Conservation (phyloP, 345 rosid genomes). For the Rhizophora apiculata region DNA sequence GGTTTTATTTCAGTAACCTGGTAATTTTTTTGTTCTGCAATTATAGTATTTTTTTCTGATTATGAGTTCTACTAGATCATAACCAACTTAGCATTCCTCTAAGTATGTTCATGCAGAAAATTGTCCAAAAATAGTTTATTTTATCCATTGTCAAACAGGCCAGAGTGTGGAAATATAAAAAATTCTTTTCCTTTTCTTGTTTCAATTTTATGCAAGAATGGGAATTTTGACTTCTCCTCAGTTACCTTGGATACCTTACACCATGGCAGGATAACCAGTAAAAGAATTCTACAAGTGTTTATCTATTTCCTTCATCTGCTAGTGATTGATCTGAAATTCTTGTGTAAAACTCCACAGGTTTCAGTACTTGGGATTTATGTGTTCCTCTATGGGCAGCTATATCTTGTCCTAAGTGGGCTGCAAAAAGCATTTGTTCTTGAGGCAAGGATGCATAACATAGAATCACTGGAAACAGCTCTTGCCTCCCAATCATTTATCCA, state of each 20-base stretch:
- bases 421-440: slow-evolving; percentile 62
- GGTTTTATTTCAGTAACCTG: slow-evolving; percentile 90
- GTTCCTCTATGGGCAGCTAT: slow-evolving; percentile 90
- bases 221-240: neutral
- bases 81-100: no score
- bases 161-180: no score
- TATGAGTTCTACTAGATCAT: no score
- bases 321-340: neutral
- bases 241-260: neutral
- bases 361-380: slow-evolving; percentile 79
- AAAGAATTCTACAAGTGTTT: no score
- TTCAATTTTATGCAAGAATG: neutral
- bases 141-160: no score
- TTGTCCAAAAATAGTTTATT: no score
- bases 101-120: no score
- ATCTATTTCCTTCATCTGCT: no score
- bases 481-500: slow-evolving; percentile 97
- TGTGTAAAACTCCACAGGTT: slow-evolving; percentile 41
- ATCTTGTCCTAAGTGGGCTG: slow-evolving; percentile 92
- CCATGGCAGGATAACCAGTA: neutral
- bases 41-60: no score
- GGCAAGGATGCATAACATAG: slow-evolving; percentile 74
- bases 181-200: no score
- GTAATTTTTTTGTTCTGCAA: slow-evolving; percentile 30
- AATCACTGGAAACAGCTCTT: slow-evolving; percentile 89